Conservation (phyloP, 2,329 filamentous ascomycete species). For the Aureobasidium sp. region DNA sequence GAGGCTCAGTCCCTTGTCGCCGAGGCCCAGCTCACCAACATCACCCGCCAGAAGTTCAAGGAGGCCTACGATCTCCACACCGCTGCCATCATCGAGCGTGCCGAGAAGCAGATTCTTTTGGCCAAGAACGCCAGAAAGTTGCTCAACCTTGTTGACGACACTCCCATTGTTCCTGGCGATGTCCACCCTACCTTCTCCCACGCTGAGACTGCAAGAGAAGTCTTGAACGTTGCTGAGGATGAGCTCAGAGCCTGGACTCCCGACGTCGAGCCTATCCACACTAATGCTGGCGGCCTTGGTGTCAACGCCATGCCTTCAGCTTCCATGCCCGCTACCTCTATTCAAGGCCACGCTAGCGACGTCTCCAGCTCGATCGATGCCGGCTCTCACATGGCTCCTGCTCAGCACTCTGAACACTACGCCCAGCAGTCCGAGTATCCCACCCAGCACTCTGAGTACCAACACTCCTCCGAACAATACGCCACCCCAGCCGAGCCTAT, state of each 20-base stretch:
- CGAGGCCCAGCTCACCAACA: conserved; percentile 91
- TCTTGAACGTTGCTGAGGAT: conserved; percentile 87
- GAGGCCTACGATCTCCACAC: conserved; percentile 88
- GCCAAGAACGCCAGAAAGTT: conserved; percentile 84
- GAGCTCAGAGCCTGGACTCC: conserved; percentile 71
- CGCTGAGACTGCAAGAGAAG: conserved; percentile 63
- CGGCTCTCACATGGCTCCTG: background rate
- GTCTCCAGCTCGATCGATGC: background rate
- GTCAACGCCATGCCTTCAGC: conserved; percentile 37
- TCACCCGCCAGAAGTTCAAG: conserved; percentile 93
- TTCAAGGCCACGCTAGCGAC: background rate
- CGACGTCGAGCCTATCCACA: conserved; percentile 48
- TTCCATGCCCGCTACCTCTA: background rate
- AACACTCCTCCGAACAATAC: background rate
- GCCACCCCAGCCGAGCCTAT: background rate
- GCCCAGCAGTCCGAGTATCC: conserved; percentile 1
- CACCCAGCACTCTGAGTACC: background rate
- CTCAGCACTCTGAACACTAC: conserved; percentile 1
- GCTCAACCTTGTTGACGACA: conserved; percentile 79
- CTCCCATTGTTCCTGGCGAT: conserved; percentile 82
- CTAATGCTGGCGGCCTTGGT: conserved; percentile 43
- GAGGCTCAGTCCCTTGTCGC: conserved; percentile 95
- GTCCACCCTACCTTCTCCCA: conserved; percentile 61
- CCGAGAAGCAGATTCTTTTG: conserved; percentile 93
- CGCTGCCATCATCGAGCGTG: conserved; percentile 84